Evolutionary conservation across 192 early-diverging fungal genomes (phyloP).

Genomic region (Allomyces arbusculus): DNA sequence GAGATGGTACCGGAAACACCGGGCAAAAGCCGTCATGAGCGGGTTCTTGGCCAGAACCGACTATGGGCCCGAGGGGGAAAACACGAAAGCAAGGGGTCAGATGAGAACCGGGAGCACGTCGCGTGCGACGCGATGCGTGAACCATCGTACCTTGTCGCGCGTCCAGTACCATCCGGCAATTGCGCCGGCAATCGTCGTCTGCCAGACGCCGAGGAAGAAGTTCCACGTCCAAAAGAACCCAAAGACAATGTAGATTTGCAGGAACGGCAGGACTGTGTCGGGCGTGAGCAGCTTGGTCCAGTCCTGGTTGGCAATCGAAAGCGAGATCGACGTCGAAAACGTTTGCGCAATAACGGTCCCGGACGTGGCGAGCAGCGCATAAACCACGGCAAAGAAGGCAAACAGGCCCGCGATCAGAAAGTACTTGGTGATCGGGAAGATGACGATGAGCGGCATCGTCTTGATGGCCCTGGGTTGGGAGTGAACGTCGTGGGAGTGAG

Average conservation of each 20-base stretch:
- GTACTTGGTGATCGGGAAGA: not conserved
- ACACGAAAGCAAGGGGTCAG: too few relatives aligned
- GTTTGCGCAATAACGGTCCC: not conserved
- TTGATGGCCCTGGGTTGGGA: not conserved
- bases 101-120: too few relatives aligned
- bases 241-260: constrained; percentile 25
- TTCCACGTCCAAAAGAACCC: constrained; percentile 31
- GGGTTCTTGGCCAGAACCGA: constrained; percentile 4
- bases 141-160: constrained; percentile 16
- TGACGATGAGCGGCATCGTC: not conserved
- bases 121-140: too few relatives aligned
- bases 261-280: constrained; percentile 8
- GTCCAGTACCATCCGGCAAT: constrained; percentile 32
- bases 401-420: not conserved
- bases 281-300: not conserved
- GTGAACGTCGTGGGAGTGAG: too few relatives aligned
- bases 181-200: constrained; percentile 23
- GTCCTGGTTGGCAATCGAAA: not conserved
- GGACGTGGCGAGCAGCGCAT: not conserved
- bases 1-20: constrained; percentile 26
- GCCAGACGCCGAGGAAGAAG: constrained; percentile 23
- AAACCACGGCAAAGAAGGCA: not conserved
- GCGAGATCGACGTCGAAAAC: not conserved
- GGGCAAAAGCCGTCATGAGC: constrained; percentile 11
- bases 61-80: too few relatives aligned